Percentiles rank a stretch among this genome's conserved stretches.
phyloP scores from a whole-genome alignment of 108 stramenopile genomes.

The Cylindrotheca fusiformis region DNA sequence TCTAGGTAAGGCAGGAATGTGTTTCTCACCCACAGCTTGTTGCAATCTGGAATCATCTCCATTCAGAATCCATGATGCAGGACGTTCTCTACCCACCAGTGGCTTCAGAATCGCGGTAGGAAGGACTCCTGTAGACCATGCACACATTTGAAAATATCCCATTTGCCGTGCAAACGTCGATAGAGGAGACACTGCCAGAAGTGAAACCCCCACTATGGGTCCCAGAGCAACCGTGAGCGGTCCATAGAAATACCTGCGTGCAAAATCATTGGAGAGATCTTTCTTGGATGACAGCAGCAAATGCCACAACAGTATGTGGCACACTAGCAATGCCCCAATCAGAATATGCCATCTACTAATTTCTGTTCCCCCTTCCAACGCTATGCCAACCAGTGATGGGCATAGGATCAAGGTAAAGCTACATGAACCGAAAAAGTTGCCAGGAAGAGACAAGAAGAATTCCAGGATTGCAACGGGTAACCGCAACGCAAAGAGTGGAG shows the following conservation, averaged over 20 bases:
- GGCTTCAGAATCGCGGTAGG: background rate
- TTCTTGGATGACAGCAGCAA: background rate
- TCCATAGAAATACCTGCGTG: background rate
- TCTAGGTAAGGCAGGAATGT: background rate
- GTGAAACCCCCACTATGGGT: background rate
- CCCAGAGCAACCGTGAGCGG: background rate
- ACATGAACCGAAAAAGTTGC: background rate
- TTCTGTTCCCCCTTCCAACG: background rate
- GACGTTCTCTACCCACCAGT: background rate
- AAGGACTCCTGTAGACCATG: background rate
- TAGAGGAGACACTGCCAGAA: background rate
- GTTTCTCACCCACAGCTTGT: background rate
- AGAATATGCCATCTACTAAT: background rate
- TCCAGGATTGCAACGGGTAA: background rate
- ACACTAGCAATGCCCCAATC: background rate
- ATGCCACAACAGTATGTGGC: background rate
- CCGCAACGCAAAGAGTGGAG: background rate
- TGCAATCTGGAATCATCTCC: background rate
- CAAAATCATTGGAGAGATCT: background rate
- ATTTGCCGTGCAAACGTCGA: background rate
- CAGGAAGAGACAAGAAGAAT: background rate
- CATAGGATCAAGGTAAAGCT: background rate
- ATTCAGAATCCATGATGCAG: background rate
- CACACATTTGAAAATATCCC: background rate
- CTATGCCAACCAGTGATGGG: background rate